A percentile compares a stretch with the other conserved stretches of the same genome.
Conservation (phyloP, 2,329 filamentous ascomycete genomes). For the Penicillium sp. region DNA sequence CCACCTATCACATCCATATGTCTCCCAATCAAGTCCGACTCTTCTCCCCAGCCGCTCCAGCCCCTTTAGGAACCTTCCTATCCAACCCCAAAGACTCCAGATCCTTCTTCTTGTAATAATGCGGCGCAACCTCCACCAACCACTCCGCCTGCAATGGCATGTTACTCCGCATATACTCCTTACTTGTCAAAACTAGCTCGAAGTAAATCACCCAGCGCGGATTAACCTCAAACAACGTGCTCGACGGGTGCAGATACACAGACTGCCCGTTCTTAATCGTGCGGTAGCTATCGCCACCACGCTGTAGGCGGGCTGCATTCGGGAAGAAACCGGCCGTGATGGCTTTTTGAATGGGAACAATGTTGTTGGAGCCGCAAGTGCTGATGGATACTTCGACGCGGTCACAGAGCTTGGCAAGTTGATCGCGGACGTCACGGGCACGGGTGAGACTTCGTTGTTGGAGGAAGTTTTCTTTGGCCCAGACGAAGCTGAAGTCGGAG, state of each 20-base stretch:
- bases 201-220: conserved; percentile 89
- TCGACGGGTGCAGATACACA: conserved; percentile 89
- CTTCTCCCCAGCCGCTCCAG: conserved; percentile 50
- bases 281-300: conserved; percentile 83
- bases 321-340: conserved; percentile 93
- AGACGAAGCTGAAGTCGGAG: conserved; percentile 82
- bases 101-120: conserved; percentile 92
- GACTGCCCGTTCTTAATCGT: conserved; percentile 89
- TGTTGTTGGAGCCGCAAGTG: conserved; percentile 70
- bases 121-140: conserved; percentile 87
- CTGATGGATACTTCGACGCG: conserved; percentile 78
- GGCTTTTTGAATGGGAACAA: conserved; percentile 80
- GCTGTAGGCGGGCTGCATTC: conserved; percentile 82
- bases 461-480: conserved; percentile 90
- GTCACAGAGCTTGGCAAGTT: conserved; percentile 89
- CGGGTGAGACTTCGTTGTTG: conserved; percentile 88
- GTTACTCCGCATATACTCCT: conserved; percentile 90
- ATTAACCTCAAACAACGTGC: conserved; percentile 75
- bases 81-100: conserved; percentile 76
- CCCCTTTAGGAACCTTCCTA: conserved; percentile 71
- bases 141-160: conserved; percentile 84
- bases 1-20: background rate
- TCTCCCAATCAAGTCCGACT: conserved; percentile 33
- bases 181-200: conserved; percentile 85
- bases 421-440: conserved; percentile 88